Percentiles rank a stretch among this genome's conserved stretches.
Evolutionary conservation across 2,329 filamentous ascomycete species (phyloP).

Genomic region (Venturia pyrina): DNA sequence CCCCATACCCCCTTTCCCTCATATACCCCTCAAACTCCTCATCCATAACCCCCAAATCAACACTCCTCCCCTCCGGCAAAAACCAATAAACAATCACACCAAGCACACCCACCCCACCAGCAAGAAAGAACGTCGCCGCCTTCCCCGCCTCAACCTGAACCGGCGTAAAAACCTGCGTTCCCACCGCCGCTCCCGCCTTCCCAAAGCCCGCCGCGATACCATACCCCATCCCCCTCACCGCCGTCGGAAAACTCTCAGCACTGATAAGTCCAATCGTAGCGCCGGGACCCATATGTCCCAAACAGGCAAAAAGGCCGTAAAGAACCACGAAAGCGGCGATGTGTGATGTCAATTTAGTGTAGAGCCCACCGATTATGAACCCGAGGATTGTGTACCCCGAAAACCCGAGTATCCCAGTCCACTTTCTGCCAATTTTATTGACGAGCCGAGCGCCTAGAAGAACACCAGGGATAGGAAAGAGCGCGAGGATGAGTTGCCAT

Average conservation of each 20-base stretch:
- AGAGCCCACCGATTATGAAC: conserved; percentile 40
- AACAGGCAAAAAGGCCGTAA: conserved; percentile 40
- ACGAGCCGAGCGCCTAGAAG: conserved; percentile 39
- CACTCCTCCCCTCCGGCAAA: background rate
- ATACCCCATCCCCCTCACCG: conserved; percentile 40
- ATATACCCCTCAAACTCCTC: background rate
- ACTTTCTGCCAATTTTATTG: conserved; percentile 39
- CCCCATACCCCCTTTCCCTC: background rate
- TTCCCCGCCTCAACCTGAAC: conserved; percentile 27
- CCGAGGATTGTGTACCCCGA: conserved; percentile 35
- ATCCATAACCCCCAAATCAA: background rate
- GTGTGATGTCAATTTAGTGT: conserved; percentile 34
- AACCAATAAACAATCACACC: background rate
- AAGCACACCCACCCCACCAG: background rate
- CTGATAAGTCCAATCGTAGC: conserved; percentile 29
- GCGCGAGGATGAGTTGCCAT: conserved; percentile 39
- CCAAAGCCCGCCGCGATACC: conserved; percentile 38
- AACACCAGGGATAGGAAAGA: conserved; percentile 40
- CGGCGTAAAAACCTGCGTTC: conserved; percentile 41
- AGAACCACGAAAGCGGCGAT: conserved; percentile 43
- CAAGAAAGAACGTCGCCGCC: background rate
- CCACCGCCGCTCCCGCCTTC: conserved; percentile 42
- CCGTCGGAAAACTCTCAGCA: conserved; percentile 41
- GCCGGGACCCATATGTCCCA: conserved; percentile 43
- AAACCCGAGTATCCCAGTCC: conserved; percentile 44